These are phyloP conservation scores for Schoenoplectus tabernaemontani DNA, from an alignment of 202 grass and related monocot species.

Conservation along the genomic window DNA sequence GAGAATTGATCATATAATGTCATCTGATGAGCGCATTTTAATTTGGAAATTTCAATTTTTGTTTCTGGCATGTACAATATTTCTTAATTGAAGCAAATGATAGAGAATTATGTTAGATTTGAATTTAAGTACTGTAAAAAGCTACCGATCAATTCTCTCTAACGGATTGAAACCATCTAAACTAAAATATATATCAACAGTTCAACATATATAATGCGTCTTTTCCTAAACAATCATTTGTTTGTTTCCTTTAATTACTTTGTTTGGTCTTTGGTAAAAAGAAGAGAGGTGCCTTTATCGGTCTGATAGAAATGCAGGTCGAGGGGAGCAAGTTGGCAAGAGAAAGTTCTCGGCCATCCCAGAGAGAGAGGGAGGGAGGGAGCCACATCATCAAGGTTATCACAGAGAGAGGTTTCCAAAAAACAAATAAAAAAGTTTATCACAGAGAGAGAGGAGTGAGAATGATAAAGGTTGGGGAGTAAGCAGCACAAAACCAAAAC, in stretches of 20 bases:
- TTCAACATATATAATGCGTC: background rate
- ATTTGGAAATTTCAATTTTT: too few relatives aligned
- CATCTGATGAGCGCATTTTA: too few relatives aligned
- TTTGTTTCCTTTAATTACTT: conserved; percentile 16
- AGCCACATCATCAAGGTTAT: too few relatives aligned
- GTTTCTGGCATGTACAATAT: too few relatives aligned
- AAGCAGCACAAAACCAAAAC: background rate
- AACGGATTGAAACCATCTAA: background rate
- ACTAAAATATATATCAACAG: background rate
- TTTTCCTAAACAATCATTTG: background rate
- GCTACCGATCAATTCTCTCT: too few relatives aligned
- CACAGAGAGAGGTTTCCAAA: background rate
- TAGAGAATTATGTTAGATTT: too few relatives aligned
- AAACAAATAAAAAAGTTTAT: background rate
- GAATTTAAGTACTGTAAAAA: too few relatives aligned
- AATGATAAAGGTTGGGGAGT: background rate
- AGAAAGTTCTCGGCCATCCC: too few relatives aligned
- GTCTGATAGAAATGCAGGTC: conserved; percentile 36
- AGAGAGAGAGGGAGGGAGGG: too few relatives aligned
- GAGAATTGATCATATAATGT: too few relatives aligned
- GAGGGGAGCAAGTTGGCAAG: conserved; percentile 11
- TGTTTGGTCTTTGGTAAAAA: conserved; percentile 28
- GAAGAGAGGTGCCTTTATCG: conserved; percentile 38
- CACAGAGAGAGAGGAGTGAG: conserved; percentile 9
- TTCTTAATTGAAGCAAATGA: too few relatives aligned